Evolutionary conservation across 164 flowering plant species (phyloP).

Genomic region (Tinospora cordifolia): DNA sequence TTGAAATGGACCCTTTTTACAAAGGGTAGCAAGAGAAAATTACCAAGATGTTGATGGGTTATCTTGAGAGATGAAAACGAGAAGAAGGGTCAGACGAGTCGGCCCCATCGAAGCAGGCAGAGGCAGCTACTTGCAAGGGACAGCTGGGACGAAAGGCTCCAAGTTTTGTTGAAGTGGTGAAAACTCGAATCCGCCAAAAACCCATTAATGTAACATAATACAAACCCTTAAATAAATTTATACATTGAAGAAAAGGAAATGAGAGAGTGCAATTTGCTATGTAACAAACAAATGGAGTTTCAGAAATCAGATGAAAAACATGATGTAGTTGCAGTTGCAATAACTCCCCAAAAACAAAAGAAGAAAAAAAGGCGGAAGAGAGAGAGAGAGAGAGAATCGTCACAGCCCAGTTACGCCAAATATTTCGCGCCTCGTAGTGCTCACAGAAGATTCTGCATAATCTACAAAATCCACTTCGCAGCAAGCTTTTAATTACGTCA

Average conservation of each 20-base stretch:
- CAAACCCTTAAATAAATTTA: too few relatives aligned
- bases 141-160: constrained; percentile 9
- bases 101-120: constrained; percentile 10
- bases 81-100: background rate
- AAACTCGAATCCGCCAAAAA: constrained; percentile 10
- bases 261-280: background rate
- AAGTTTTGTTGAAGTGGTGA: constrained; percentile 12
- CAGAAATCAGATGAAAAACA: background rate
- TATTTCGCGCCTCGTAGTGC: too few relatives aligned
- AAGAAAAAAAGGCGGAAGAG: too few relatives aligned
- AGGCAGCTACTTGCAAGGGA: constrained; percentile 14
- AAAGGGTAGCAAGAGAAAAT: constrained; percentile 12
- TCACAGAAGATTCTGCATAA: too few relatives aligned
- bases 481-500: too few relatives aligned
- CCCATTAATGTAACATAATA: constrained; percentile 16
- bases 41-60: constrained; percentile 17
- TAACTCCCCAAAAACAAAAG: background rate
- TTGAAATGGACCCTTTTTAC: background rate
- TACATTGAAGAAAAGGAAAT: background rate
- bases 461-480: too few relatives aligned
- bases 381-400: too few relatives aligned
- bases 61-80: constrained; percentile 8
- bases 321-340: too few relatives aligned
- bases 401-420: background rate
- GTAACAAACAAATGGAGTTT: background rate